Percentiles rank a stretch among this genome's conserved stretches.
phyloP scores from a whole-genome alignment of 2,329 filamentous ascomycete species.

The Penicillium sp. region DNA sequence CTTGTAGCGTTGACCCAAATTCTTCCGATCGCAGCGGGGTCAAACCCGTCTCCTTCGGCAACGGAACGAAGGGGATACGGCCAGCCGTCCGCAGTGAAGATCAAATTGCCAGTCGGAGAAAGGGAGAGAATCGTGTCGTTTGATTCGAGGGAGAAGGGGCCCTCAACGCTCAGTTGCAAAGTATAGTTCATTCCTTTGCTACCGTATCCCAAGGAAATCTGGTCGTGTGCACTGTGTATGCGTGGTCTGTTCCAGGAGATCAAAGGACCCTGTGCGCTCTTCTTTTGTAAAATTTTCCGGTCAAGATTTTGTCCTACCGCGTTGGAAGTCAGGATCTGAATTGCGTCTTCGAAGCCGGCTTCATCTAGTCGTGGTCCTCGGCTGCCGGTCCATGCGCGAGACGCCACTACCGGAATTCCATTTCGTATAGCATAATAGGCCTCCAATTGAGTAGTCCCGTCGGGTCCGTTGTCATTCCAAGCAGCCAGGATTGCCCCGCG shows the following conservation, averaged over 20 bases:
- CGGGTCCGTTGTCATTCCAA: constrained; percentile 61
- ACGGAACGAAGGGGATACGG: constrained; percentile 56
- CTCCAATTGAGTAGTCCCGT: constrained; percentile 56
- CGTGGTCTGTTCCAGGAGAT: constrained; percentile 41
- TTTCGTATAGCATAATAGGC: constrained; percentile 56
- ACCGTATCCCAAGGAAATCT: constrained; percentile 42
- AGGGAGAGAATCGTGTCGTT: constrained; percentile 50
- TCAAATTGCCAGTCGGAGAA: constrained; percentile 39
- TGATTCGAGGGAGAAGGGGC: constrained; percentile 52
- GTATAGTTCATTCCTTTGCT: constrained; percentile 63
- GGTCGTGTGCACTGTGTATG: constrained; percentile 37
- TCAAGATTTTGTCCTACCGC: constrained; percentile 58
- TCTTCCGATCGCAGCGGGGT: constrained; percentile 53
- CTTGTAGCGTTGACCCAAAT: constrained; percentile 57
- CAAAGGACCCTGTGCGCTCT: constrained; percentile 23
- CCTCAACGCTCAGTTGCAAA: constrained; percentile 52
- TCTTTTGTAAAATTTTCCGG: constrained; percentile 7
- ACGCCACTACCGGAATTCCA: constrained; percentile 56
- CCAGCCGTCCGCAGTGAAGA: constrained; percentile 51
- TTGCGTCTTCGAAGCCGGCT: constrained; percentile 42
- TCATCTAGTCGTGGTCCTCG: constrained; percentile 48
- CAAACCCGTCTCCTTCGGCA: constrained; percentile 49
- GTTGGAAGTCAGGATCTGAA: constrained; percentile 48
- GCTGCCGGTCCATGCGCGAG: constrained; percentile 60
- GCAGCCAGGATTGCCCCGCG: constrained; percentile 55